Percentiles rank a stretch among this genome's conserved stretches.
Evolutionary conservation across 345 rosid genomes (phyloP).

Genomic region (Pistacia atlantica): DNA sequence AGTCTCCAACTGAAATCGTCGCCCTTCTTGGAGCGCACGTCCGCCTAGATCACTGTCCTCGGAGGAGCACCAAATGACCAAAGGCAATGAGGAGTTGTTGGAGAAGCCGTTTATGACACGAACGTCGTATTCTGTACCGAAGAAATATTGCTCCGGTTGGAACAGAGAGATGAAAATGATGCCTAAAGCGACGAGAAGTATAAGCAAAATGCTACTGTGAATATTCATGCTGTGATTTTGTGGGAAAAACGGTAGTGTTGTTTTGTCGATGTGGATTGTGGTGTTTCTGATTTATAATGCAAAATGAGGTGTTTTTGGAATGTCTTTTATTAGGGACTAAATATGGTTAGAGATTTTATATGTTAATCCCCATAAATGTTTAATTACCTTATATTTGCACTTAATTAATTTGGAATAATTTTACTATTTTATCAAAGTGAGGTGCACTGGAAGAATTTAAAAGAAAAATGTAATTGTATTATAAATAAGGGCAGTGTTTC

Average conservation of each 20-base stretch:
- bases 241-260: not conserved
- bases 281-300: not conserved
- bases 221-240: constrained; percentile 37
- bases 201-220: constrained; percentile 19
- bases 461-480: too few relatives aligned
- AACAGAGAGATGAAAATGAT: constrained; percentile 36
- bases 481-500: too few relatives aligned
- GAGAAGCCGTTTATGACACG: constrained; percentile 84
- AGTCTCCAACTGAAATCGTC: constrained; percentile 83
- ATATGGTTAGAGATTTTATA: not conserved
- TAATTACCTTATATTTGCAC: not conserved
- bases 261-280: too few relatives aligned
- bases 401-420: too few relatives aligned
- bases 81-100: constrained; percentile 81
- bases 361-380: not conserved
- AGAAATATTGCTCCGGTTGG: constrained; percentile 33
- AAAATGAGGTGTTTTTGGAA: too few relatives aligned
- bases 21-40: constrained; percentile 93
- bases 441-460: not conserved
- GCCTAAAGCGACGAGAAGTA: constrained; percentile 25
- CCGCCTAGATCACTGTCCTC: constrained; percentile 75
- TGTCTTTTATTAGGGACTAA: not conserved
- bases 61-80: constrained; percentile 86
- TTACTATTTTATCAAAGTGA: too few relatives aligned
- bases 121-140: constrained; percentile 57